Evolutionary conservation across 2,329 filamentous ascomycete genomes (phyloP).

Genomic region (Botryotinia globosa): DNA sequence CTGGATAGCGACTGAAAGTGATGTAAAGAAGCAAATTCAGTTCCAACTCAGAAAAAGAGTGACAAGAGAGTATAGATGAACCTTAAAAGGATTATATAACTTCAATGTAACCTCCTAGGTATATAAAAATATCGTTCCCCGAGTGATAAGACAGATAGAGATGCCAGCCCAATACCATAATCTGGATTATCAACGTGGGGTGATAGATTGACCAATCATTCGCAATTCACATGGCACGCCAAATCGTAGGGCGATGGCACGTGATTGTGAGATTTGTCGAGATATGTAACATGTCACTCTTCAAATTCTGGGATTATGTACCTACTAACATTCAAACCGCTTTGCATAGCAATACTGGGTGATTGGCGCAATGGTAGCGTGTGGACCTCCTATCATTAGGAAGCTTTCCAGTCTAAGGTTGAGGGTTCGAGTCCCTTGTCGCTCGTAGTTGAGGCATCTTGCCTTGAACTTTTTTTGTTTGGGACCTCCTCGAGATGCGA

Average conservation of each 20-base stretch:
- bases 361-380: slow-evolving; percentile 20
- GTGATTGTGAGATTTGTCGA: not conserved
- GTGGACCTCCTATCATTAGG: slow-evolving; percentile 16
- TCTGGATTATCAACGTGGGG: slow-evolving; percentile 1
- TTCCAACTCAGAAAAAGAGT: not conserved
- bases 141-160: not conserved
- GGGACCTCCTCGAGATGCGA: not conserved
- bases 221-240: not conserved
- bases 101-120: not conserved
- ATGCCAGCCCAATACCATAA: slow-evolving; percentile 1
- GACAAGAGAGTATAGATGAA: no score
- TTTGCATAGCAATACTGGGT: not conserved
- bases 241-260: not conserved
- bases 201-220: not conserved
- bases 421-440: slow-evolving; percentile 18
- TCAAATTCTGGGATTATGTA: not conserved
- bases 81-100: not conserved
- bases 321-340: rapidly evolving
- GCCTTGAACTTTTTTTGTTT: not conserved
- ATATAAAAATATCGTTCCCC: not conserved
- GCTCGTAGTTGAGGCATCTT: not conserved
- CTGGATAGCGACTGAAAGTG: not conserved
- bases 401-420: slow-evolving; percentile 14
- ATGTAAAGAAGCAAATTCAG: not conserved
- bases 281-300: not conserved